Percentiles rank a stretch among this genome's conserved stretches.
phyloP scores from a whole-genome alignment of 2,329 filamentous ascomycete genomes.

The Apiospora koreana region DNA sequence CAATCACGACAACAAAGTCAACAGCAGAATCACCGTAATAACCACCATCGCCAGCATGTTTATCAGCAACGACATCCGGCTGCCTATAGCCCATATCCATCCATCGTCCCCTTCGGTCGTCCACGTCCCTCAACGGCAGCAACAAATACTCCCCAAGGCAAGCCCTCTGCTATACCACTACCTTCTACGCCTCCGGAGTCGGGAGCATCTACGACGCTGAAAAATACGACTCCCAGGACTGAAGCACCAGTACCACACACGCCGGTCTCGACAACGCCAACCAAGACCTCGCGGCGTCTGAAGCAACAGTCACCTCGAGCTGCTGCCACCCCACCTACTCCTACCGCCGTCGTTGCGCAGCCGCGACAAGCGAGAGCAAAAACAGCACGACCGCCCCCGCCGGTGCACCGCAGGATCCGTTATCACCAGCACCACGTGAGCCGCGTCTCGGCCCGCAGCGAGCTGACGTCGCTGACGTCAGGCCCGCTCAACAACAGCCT shows the following conservation, averaged over 20 bases:
- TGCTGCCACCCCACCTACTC: not conserved
- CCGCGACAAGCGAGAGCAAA: not conserved
- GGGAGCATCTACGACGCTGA: not conserved
- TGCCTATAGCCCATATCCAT: not conserved
- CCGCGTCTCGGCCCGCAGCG: not conserved
- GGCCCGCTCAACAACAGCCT: constrained; percentile 10
- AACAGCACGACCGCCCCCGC: not conserved
- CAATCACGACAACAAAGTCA: not conserved
- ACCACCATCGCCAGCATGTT: constrained; percentile 5
- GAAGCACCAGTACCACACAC: not conserved
- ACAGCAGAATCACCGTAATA: not conserved
- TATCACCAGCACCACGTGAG: not conserved
- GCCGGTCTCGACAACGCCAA: not conserved
- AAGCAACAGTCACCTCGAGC: not conserved
- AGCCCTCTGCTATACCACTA: not conserved
- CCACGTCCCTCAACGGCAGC: not conserved
- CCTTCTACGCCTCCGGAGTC: not conserved
- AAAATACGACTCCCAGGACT: not conserved
- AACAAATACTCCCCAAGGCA: not conserved
- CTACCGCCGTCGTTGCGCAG: not conserved
- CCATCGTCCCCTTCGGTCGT: not conserved
- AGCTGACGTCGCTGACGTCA: not conserved
- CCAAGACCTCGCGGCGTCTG: not conserved
- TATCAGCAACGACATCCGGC: not conserved
- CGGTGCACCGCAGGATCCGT: not conserved